Evolutionary conservation across 2,329 filamentous ascomycete genomes (phyloP), one percentile per base, ranked within the genome.

Genomic region (Colletotrichum echinochloae): DNA sequence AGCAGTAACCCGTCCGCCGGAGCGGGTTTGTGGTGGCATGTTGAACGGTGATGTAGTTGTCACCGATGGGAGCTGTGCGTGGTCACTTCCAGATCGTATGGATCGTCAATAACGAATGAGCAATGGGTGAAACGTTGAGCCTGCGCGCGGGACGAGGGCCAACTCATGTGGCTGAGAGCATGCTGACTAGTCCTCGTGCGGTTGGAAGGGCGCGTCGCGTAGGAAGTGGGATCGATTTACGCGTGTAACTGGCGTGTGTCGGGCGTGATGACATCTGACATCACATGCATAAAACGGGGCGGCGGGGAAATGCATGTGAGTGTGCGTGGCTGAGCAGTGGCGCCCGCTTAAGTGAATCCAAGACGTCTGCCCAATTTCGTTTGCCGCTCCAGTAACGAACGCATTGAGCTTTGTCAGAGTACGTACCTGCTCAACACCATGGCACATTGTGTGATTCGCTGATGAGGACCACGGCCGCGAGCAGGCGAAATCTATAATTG

Each of bases 1-100:
- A 46, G 57, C 64, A 9, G 57, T 12, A 6, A 79, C 75, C 59
- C 76, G 76, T 60, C 80, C 80, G 52, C 80, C 75, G n/a, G 81
- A 81, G 59, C 81, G 80, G 54, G 80, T 82, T 65, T 78, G 74
- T 7, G 81, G 79, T 16, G 79, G 73, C 81, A 83, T 83, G 16
- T 33, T 61, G 51, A 20, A 30, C 39, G 20, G 12, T 14, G 48
- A 26, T 44, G 37, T 20, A 62, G n/a, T 37, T 46, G 54, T 54
- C 44, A 26, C 39, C 30, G 41, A 23, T 18, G 55, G 52, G 33
- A 35, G 39, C 37, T 33, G 26, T 30, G 35, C 23, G 26, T 39
- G 48, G 54, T 54, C 37, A 39, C 48, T 52, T 54, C 37, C 37
- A 61, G 46, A 51, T 46, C 35, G 35, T 52, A 26, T 52, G 18